Conservation (phyloP, 2,329 filamentous ascomycete genomes). For the Chaetomium olivaceum region DNA sequence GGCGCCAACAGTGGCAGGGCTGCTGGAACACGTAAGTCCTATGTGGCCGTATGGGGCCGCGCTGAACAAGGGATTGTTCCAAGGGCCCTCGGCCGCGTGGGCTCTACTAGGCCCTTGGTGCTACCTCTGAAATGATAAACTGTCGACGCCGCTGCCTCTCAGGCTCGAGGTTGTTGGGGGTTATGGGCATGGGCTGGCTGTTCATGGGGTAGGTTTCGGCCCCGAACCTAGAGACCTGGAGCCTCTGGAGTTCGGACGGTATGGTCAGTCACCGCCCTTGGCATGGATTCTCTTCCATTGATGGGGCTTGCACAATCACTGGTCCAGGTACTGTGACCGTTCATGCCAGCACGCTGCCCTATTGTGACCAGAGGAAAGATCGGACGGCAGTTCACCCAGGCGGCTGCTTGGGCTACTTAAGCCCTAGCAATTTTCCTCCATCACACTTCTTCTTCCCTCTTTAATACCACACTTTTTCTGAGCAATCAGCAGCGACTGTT, state of each 20-base stretch:
- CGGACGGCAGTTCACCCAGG: not conserved
- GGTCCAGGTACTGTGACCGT: conserved; percentile 1
- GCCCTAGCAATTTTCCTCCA: not conserved
- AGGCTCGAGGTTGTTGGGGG: not conserved
- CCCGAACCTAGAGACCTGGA: not conserved
- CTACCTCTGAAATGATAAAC: not conserved
- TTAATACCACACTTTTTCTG: not conserved
- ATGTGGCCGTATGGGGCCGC: not conserved
- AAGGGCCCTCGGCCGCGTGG: not conserved
- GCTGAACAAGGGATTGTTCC: not conserved
- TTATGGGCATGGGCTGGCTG: not conserved
- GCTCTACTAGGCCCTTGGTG: not conserved
- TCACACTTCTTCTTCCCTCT: not conserved
- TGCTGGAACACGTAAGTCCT: not conserved
- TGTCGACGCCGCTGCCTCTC: not conserved
- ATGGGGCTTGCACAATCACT: not conserved
- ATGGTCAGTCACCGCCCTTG: not conserved
- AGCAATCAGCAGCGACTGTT: not conserved
- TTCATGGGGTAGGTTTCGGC: not conserved
- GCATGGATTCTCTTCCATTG: not conserved
- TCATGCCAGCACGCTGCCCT: not conserved
- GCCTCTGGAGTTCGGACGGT: conserved; percentile 8
- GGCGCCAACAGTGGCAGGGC: not conserved
- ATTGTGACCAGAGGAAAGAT: not conserved
- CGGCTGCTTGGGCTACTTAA: not conserved